Base-by-base conservation (phyloP, 495 filamentous ascomycete species). In the Lepidopterella palustris region DNA sequence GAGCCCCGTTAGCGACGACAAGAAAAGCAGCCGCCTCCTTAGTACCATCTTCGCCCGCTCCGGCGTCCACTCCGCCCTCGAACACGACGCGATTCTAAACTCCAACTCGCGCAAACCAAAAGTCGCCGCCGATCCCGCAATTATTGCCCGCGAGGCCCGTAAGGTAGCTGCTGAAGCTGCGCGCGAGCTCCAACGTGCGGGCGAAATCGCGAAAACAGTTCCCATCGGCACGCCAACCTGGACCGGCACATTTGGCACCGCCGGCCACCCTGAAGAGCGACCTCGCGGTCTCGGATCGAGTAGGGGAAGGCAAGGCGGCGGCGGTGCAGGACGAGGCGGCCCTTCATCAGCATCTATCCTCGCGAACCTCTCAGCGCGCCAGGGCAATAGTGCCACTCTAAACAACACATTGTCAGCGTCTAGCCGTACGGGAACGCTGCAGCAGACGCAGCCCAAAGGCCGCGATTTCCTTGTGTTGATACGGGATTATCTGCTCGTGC, bases 141-240 rank as follows among this genome's bases (percentile, higher is more conserved):
- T 89, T 60, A 82, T 95, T 42, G 86, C 90, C 62, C 81, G 79
- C n/a, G 89, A 95, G 74, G 93, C 92, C 9, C 82, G 82, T 61
- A 79, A 80, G 11, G 82, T 92, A 11, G 92, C 91, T n/a, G 82
- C 84, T 1, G 77, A 87, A 69, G 92, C 91, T 0, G 87, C 87
- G 0, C 77, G 78, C 35, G 82, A 85, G 60, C 83, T 98, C 3
- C 83, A 84, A 27, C 82, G 82, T 47, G 87, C 90, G 24, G 83
- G 82, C 32, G 83, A 90, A 71, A 78, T 80, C 9, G 90, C 90
- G 1, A 79, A 82, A 21, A 79, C 75, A 3, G 77, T 90, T 0
- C 87, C 87, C 0, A 84, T 92, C 49, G 93, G 92, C 35, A 87
- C 87, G 0, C 87, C 92, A 13, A 97, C 93, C 1, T 98, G 93